Base-by-base conservation (phyloP, 441 rosid species). In the Adansonia rubrostipa region DNA sequence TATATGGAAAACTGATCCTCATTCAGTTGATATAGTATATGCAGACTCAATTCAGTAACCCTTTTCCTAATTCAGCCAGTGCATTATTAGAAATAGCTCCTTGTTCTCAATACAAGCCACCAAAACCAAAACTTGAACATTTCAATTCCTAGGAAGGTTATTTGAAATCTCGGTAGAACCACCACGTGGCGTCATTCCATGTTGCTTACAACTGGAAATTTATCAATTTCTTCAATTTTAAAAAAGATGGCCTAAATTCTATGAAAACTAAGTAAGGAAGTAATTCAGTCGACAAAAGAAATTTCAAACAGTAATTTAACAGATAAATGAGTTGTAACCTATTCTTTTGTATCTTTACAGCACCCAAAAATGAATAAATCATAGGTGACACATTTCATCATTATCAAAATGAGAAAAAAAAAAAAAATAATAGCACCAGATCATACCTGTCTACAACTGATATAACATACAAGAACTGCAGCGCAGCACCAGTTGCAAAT, bases 391-490 rank as follows among this genome's bases (percentile, higher is more conserved):
- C 33, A 33, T 63, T 63, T 28, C 77, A 42, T n/a, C 24, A 33
- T 45, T 42, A 64, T 28, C 47, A 14, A 15, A 56, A 65, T 2
- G 10, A 3, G 15, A 13, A 24, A 9, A 3, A 20, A 24, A 9
- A 3, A 20, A 68, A 15, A 1, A 17, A 44, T 5, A 17, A 62
- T 19, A 63, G 4, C n/a, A 13, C 68, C 42, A 24, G 53, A 14
- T 73, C 58, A 15, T 88, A 95, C 99, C 99, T 88, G 91, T 95
- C 98, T 75, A 93, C 89, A 79, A 93, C 97, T 20, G 97, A 92
- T 56, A 96, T 85, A 78, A 93, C 97, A 83, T 96, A 96, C 87
- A 96, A 83, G 86, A 96, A 93, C 90, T 96, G 98, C 81, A 96
- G 75, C 3, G 90, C 87, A 56, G 95, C 95, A 76, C 92, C 97